Evolutionary conservation across 495 filamentous ascomycete species (phyloP).

Genomic region (Symbiotaphrina buchneri): DNA sequence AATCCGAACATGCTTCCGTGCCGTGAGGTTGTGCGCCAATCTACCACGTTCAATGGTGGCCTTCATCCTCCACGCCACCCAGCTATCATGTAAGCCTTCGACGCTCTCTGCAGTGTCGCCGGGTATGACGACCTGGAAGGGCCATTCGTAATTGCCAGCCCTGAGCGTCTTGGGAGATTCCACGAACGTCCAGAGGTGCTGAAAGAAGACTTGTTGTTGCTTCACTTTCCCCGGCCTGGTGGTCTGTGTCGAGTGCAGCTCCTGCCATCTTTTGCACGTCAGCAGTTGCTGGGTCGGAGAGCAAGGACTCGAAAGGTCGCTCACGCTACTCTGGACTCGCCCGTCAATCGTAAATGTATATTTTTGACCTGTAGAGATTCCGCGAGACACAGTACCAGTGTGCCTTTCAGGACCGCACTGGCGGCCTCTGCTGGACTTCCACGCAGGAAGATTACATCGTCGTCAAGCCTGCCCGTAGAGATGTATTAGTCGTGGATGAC

Average conservation of each 20-base stretch:
- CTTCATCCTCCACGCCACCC: slow-evolving; percentile 71
- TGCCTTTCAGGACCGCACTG: slow-evolving; percentile 51
- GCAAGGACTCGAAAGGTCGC: slow-evolving; percentile 9
- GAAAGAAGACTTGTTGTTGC: slow-evolving; percentile 30
- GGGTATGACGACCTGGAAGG: slow-evolving; percentile 58
- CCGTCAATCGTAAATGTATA: slow-evolving; percentile 47
- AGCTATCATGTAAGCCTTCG: slow-evolving; percentile 61
- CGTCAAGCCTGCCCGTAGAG: slow-evolving; percentile 46
- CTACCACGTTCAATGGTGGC: slow-evolving; percentile 65
- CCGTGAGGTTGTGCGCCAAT: slow-evolving; percentile 56
- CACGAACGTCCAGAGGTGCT: slow-evolving; percentile 29
- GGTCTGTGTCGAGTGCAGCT: not conserved
- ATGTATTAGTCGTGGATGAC: no score
- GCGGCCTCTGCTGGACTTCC: slow-evolving; percentile 54
- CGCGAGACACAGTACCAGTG: slow-evolving; percentile 50
- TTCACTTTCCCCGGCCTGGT: slow-evolving; percentile 11
- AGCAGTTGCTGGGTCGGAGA: not conserved
- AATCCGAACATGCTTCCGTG: slow-evolving; percentile 62
- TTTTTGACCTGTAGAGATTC: slow-evolving; percentile 47
- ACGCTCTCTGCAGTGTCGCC: slow-evolving; percentile 68
- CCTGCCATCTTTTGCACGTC: slow-evolving; percentile 1
- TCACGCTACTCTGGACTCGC: slow-evolving; percentile 45
- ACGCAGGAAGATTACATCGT: slow-evolving; percentile 59
- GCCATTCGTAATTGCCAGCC: slow-evolving; percentile 75
- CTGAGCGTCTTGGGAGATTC: slow-evolving; percentile 32